A percentile compares a stretch with the other conserved stretches of the same genome.
These are phyloP conservation scores for Malassezia japonica DNA, from an alignment of 1,284 basidiomycete genomes.

Conservation along the genomic window DNA sequence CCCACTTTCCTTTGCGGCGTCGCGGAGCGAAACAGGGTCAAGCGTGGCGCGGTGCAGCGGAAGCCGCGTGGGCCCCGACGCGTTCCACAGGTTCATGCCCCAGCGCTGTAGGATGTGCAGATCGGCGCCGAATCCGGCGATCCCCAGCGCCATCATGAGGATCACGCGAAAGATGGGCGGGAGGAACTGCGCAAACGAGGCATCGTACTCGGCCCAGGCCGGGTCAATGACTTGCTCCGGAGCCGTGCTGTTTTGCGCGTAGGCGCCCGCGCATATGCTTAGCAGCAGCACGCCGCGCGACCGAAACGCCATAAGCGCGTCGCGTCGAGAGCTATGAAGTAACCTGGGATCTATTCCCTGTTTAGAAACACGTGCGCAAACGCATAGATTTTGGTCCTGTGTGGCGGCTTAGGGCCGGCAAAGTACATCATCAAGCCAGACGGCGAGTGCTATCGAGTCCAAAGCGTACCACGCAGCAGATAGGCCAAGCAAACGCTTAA, in stretches of 20 bases:
- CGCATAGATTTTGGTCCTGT: constrained; percentile 12
- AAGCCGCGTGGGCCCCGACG: constrained; percentile 13
- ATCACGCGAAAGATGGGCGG: constrained; percentile 44
- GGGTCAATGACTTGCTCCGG: not conserved
- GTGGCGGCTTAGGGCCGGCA: constrained; percentile 10
- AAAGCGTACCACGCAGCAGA: constrained; percentile 4
- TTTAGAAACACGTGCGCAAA: not conserved
- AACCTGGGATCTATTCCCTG: too few species aligned
- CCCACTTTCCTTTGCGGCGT: constrained; percentile 4
- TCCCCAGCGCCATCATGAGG: constrained; percentile 32
- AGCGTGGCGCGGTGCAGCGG: constrained; percentile 12
- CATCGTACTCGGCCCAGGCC: constrained; percentile 1
- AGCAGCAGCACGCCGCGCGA: not conserved
- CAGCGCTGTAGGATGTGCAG: constrained; percentile 24
- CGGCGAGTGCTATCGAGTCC: not conserved
- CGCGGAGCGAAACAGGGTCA: not conserved
- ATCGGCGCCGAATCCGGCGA: constrained; percentile 33
- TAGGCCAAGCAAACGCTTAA: constrained; percentile 17
- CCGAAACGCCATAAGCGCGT: not conserved
- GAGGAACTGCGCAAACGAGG: constrained; percentile 32
- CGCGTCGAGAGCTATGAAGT: not conserved
- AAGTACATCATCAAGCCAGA: constrained; percentile 10
- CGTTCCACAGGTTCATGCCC: constrained; percentile 32
- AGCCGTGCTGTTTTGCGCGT: not conserved
- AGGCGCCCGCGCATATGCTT: not conserved